A percentile compares a stretch with the other conserved stretches of the same genome.
Conservation (phyloP, 2,329 filamentous ascomycete species). For the Alternaria ethzedia region DNA sequence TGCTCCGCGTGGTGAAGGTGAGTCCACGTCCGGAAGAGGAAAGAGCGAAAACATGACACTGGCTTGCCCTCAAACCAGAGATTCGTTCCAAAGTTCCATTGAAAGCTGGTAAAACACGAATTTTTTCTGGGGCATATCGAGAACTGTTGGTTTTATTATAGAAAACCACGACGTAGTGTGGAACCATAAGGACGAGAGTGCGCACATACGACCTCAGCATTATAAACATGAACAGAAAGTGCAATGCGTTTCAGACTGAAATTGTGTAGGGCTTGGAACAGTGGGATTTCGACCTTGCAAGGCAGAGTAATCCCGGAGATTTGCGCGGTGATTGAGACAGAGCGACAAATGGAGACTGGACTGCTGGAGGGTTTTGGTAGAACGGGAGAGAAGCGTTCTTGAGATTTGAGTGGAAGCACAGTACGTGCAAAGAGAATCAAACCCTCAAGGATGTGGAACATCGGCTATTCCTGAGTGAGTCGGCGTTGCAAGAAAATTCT, state of each 20-base stretch:
- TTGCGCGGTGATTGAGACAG: not conserved
- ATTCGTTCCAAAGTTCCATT: not conserved
- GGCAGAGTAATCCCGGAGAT: not conserved
- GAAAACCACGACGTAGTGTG: not conserved
- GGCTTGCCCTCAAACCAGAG: not conserved
- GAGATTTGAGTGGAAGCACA: not conserved
- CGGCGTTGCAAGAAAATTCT: not conserved
- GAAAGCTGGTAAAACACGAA: not conserved
- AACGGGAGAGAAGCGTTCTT: not conserved
- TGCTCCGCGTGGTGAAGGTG: slow-evolving; percentile 2
- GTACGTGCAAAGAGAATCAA: not conserved
- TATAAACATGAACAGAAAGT: not conserved
- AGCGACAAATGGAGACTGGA: not conserved
- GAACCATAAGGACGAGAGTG: not conserved
- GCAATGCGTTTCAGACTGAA: not conserved
- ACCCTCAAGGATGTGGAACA: not conserved
- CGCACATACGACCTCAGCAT: not conserved
- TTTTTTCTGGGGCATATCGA: not conserved
- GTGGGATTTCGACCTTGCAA: not conserved
- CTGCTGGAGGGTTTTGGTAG: not conserved
- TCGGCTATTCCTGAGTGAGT: not conserved
- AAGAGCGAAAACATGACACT: not conserved
- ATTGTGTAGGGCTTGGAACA: not conserved
- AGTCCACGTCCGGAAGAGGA: not conserved
- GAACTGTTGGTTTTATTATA: not conserved